Percentiles rank a stretch among this genome's conserved stretches.
Conservation (phyloP, 345 rosid genomes). For the Gossypium australe region DNA sequence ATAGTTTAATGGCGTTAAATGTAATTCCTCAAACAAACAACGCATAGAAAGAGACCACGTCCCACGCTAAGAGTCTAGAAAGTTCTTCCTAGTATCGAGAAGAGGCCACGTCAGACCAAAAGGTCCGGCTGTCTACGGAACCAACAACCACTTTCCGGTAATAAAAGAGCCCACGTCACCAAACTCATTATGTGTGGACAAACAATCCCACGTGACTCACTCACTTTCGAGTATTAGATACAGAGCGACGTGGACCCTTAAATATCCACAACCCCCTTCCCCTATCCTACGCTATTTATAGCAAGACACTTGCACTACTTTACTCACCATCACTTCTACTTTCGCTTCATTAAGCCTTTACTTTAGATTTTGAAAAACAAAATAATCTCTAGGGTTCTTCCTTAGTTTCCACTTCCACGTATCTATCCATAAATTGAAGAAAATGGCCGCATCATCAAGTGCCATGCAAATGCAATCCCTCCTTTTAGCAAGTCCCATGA, state of each 20-base stretch:
- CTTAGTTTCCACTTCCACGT: background rate
- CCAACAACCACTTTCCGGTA: background rate
- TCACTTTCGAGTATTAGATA: background rate
- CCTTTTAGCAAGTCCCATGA: slow-evolving; percentile 26
- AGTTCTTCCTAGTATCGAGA: background rate
- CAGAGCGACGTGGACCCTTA: slow-evolving; percentile 29
- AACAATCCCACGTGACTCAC: slow-evolving; percentile 22
- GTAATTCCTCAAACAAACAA: no score
- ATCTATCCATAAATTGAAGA: background rate
- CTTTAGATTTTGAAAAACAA: no score
- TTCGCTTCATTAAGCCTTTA: background rate
- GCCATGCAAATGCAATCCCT: slow-evolving; percentile 48
- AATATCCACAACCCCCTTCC: slow-evolving; percentile 17
- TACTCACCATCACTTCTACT: background rate
- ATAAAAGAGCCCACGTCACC: slow-evolving; percentile 27
- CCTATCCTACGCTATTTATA: background rate
- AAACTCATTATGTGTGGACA: slow-evolving; percentile 21
- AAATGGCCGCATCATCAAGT: slow-evolving; percentile 38
- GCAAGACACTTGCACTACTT: background rate
- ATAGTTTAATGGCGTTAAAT: fast-evolving
- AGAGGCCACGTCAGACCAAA: background rate
- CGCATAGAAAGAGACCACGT: no score
- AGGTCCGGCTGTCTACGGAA: background rate
- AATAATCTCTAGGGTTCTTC: background rate
- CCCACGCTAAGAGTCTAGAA: background rate